A percentile compares a stretch with the other conserved stretches of the same genome.
Evolutionary conservation across 176 grass and related monocot genomes (phyloP).

Genomic region (Zizania latifolia): DNA sequence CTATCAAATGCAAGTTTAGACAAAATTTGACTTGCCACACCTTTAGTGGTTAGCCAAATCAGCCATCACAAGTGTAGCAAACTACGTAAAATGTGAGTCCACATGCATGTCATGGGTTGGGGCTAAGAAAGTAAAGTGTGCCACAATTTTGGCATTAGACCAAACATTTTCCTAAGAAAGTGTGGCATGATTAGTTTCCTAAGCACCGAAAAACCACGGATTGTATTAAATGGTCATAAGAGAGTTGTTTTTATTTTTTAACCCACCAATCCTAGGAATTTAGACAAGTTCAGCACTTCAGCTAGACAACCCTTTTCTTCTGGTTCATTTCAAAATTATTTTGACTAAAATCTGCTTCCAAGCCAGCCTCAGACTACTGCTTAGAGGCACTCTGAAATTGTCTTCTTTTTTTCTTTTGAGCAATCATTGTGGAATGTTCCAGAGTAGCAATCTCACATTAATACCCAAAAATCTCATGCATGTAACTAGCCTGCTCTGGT

Average conservation of each 20-base stretch:
- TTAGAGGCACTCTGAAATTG: not conserved
- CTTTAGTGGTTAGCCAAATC: not conserved
- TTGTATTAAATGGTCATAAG: not conserved
- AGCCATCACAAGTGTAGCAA: too few relatives aligned
- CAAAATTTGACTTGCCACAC: not conserved
- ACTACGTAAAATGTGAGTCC: not conserved
- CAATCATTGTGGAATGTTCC: not conserved
- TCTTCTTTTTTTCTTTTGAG: too few relatives aligned
- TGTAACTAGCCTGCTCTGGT: not conserved
- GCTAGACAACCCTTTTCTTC: not conserved
- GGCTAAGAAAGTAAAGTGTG: not conserved
- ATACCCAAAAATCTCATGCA: not conserved
- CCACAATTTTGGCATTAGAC: not conserved
- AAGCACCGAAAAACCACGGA: not conserved
- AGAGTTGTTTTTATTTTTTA: not conserved
- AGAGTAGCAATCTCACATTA: not conserved
- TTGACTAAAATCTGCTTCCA: not conserved
- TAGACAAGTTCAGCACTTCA: not conserved
- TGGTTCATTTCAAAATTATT: not conserved
- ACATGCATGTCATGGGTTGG: not conserved
- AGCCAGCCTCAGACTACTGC: not conserved
- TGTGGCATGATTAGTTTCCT: not conserved
- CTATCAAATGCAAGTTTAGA: not conserved
- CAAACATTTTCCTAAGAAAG: not conserved
- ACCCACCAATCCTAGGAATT: not conserved